Conservation (phyloP, 2,329 filamentous ascomycete species). For the Alternaria longipes region DNA sequence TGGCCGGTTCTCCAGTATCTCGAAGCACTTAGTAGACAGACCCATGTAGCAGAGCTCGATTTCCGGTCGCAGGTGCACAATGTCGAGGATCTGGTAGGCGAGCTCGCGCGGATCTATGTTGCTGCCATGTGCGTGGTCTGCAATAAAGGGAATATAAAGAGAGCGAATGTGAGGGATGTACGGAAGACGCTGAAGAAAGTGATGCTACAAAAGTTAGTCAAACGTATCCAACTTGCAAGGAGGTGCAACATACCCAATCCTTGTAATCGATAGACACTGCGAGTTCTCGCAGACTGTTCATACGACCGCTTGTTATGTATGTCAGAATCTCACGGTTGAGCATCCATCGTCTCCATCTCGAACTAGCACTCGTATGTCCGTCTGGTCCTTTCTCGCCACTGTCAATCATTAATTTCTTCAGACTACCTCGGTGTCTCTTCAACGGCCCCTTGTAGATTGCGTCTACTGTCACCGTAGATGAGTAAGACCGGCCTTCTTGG, state of each 20-base stretch:
- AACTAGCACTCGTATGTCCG: constrained; percentile 50
- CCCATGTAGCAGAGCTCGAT: constrained; percentile 81
- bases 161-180: constrained; percentile 74
- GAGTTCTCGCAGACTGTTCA: constrained; percentile 75
- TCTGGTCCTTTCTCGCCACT: constrained; percentile 66
- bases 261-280: constrained; percentile 76
- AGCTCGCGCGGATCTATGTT: constrained; percentile 72
- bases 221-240: constrained; percentile 1
- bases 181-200: constrained; percentile 78
- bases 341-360: constrained; percentile 74
- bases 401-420: constrained; percentile 78
- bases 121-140: constrained; percentile 66
- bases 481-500: constrained; percentile 68
- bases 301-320: constrained; percentile 79
- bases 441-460: constrained; percentile 76
- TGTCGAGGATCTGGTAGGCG: constrained; percentile 79
- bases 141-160: constrained; percentile 74
- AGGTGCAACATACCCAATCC: constrained; percentile 72
- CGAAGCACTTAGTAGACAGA: constrained; percentile 80
- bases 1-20: constrained; percentile 73
- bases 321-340: constrained; percentile 72
- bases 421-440: constrained; percentile 73
- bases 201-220: constrained; percentile 65
- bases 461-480: constrained; percentile 71
- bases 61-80: constrained; percentile 78